These are phyloP conservation scores for Trichoderma koningiopsis DNA, from an alignment of 2,329 filamentous ascomycete genomes.

Conservation along the genomic window DNA sequence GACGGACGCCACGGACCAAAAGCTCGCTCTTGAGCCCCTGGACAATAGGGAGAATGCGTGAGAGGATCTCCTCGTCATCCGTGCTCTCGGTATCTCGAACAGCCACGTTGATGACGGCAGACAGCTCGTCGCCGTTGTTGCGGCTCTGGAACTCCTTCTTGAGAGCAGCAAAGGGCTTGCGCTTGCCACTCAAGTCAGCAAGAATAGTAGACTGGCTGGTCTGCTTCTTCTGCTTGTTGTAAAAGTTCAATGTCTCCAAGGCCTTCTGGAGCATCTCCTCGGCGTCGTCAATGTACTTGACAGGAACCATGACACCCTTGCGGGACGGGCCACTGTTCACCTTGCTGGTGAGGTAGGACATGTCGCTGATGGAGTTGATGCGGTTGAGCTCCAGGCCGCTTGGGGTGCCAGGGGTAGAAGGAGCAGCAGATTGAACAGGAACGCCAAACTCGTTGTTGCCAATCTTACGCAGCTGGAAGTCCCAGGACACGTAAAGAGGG, in stretches of 20 bases:
- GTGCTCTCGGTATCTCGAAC: slow-evolving; percentile 83
- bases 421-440: slow-evolving; percentile 74
- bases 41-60: slow-evolving; percentile 74
- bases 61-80: slow-evolving; percentile 78
- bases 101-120: slow-evolving; percentile 89
- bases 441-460: slow-evolving; percentile 88
- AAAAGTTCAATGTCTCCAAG: slow-evolving; percentile 75
- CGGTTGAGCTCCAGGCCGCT: slow-evolving; percentile 60
- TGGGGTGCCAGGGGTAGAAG: slow-evolving; percentile 81
- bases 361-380: slow-evolving; percentile 93
- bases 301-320: slow-evolving; percentile 93
- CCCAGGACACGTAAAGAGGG: slow-evolving; percentile 85
- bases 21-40: slow-evolving; percentile 83
- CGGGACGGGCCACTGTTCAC: slow-evolving; percentile 75
- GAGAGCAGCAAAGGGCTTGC: slow-evolving; percentile 49
- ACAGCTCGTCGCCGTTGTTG: slow-evolving; percentile 72
- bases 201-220: slow-evolving; percentile 60
- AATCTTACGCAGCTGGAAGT: slow-evolving; percentile 92
- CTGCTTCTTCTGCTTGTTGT: slow-evolving; percentile 59
- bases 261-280: slow-evolving; percentile 85
- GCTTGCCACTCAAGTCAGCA: slow-evolving; percentile 73
- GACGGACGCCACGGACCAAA: slow-evolving; percentile 76
- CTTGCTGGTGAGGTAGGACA: slow-evolving; percentile 81
- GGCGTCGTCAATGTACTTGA: slow-evolving; percentile 89
- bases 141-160: slow-evolving; percentile 31